Percentiles rank a stretch among this genome's conserved stretches.
These are phyloP conservation scores for Porpolomopsis calyptriformis DNA, from an alignment of 768 basidiomycete genomes.

Conservation along the genomic window DNA sequence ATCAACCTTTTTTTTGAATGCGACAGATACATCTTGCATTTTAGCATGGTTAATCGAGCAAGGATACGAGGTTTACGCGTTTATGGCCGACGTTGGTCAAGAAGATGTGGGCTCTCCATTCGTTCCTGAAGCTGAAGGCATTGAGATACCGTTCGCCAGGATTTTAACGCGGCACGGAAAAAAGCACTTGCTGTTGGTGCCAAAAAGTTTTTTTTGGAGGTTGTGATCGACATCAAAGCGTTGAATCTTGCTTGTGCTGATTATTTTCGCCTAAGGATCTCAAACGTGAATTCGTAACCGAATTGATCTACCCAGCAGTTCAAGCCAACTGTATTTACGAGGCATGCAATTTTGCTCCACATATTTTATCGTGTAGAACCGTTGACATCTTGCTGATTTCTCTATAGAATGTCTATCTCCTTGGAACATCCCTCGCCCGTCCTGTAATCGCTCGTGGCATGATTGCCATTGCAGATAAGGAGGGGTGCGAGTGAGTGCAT, in stretches of 20 bases:
- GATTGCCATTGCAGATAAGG: constrained; percentile 84
- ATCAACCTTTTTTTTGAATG: constrained; percentile 8
- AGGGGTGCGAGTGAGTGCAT: constrained; percentile 84
- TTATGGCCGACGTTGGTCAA: constrained; percentile 94
- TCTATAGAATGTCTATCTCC: constrained; percentile 81
- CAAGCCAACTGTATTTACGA: constrained; percentile 99
- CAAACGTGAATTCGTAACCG: constrained; percentile 88
- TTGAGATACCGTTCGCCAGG: constrained; percentile 35
- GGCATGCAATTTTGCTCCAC: constrained; percentile 29
- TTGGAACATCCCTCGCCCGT: constrained; percentile 94
- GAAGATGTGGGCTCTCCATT: constrained; percentile 50
- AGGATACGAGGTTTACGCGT: constrained; percentile 93
- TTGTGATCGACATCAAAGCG: constrained; percentile 19
- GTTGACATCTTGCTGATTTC: constrained; percentile 4
- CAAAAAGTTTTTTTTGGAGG: constrained; percentile 91
- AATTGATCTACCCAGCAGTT: constrained; percentile 95
- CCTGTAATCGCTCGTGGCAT: constrained; percentile 99
- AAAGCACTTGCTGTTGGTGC: constrained; percentile 90
- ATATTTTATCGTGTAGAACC: background rate
- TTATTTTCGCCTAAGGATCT: constrained; percentile 54
- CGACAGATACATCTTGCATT: constrained; percentile 93
- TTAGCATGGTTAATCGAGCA: constrained; percentile 98
- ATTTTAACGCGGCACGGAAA: constrained; percentile 82
- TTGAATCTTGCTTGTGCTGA: background rate
- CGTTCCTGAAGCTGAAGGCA: background rate